Conservation (phyloP, 2,329 filamentous ascomycete species). For the Cyclaneusma minus region DNA sequence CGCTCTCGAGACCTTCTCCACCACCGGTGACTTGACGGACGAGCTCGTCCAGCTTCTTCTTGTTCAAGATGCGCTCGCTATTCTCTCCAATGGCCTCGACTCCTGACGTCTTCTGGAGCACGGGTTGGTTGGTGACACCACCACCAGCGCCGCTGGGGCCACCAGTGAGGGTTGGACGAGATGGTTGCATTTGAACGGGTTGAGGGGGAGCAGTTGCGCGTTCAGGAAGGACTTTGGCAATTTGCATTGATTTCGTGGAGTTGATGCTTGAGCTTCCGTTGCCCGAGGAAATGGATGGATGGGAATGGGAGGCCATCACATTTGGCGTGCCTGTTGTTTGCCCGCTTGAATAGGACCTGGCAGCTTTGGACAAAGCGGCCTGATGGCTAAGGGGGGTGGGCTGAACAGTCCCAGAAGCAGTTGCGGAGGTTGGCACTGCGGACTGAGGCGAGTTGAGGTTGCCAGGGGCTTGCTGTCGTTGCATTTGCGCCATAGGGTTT, state of each 20-base stretch:
- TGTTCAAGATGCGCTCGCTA: constrained; percentile 88
- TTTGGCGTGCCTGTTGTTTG: constrained; percentile 10
- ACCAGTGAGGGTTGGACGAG: constrained; percentile 69
- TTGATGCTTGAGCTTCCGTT: constrained; percentile 13
- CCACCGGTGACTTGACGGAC: constrained; percentile 86
- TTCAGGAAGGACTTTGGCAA: constrained; percentile 54
- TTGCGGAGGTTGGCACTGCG: too few species aligned
- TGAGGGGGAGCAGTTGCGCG: constrained; percentile 53
- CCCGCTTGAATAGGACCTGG: constrained; percentile 18
- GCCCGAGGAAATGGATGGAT: constrained; percentile 8
- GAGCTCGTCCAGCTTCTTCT: constrained; percentile 92
- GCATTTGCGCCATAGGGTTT: constrained; percentile 13
- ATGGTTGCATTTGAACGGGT: constrained; percentile 56
- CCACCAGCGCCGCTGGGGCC: constrained; percentile 60
- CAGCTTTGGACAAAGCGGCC: constrained; percentile 16
- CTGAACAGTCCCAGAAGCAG: constrained; percentile 9
- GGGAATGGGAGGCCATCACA: constrained; percentile 17
- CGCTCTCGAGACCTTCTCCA: constrained; percentile 53
- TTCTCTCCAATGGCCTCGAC: constrained; percentile 83
- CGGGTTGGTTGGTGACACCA: constrained; percentile 77
- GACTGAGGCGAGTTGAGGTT: constrained; percentile 16
- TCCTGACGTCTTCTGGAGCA: constrained; percentile 63
- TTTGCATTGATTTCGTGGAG: constrained; percentile 17
- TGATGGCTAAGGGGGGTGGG: constrained; percentile 14
- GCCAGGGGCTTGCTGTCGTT: constrained; percentile 8